These are phyloP conservation scores for Tylopilus sp. DNA, from an alignment of 1,284 basidiomycete species.

Conservation along the genomic window DNA sequence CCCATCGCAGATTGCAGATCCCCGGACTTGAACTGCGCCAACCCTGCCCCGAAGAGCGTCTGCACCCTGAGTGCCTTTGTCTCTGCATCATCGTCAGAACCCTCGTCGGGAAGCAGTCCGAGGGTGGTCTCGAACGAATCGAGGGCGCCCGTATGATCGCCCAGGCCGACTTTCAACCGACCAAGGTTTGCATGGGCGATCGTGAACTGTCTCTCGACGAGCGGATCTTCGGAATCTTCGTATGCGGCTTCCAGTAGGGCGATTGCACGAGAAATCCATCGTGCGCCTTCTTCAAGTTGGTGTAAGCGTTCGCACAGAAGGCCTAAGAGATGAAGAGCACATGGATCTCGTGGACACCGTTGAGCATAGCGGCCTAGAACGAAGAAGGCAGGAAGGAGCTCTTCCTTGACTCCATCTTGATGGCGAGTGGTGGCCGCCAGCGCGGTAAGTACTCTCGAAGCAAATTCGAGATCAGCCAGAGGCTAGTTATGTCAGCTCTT, in stretches of 20 bases:
- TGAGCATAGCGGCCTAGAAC: slow-evolving; percentile 76
- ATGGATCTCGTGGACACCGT: slow-evolving; percentile 64
- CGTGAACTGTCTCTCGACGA: slow-evolving; percentile 75
- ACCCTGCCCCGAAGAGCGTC: slow-evolving; percentile 65
- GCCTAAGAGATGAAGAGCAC: slow-evolving; percentile 81
- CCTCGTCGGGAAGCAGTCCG: slow-evolving; percentile 58
- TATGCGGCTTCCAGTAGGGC: slow-evolving; percentile 80
- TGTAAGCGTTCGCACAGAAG: slow-evolving; percentile 85
- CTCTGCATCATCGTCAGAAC: slow-evolving; percentile 22
- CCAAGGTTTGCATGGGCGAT: slow-evolving; percentile 84
- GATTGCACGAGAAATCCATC: slow-evolving; percentile 64
- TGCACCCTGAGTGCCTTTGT: slow-evolving; percentile 53
- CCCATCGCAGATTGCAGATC: slow-evolving; percentile 62
- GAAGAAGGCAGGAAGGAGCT: slow-evolving; percentile 73
- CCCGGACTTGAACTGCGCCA: slow-evolving; percentile 66
- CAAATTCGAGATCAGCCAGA: slow-evolving; percentile 81
- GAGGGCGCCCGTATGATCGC: slow-evolving; percentile 58
- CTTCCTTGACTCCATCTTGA: slow-evolving; percentile 37
- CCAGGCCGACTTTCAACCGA: slow-evolving; percentile 63
- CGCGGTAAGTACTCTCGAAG: slow-evolving; percentile 58
- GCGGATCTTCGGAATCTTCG: slow-evolving; percentile 79
- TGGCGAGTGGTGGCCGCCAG: slow-evolving; percentile 32
- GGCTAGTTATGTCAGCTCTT: slow-evolving; percentile 46
- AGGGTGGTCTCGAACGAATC: slow-evolving; percentile 72
- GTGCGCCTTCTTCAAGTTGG: slow-evolving; percentile 59